phyloP scores from a whole-genome alignment of 257 asterid genomes.

The Haberlea rhodopensis region DNA sequence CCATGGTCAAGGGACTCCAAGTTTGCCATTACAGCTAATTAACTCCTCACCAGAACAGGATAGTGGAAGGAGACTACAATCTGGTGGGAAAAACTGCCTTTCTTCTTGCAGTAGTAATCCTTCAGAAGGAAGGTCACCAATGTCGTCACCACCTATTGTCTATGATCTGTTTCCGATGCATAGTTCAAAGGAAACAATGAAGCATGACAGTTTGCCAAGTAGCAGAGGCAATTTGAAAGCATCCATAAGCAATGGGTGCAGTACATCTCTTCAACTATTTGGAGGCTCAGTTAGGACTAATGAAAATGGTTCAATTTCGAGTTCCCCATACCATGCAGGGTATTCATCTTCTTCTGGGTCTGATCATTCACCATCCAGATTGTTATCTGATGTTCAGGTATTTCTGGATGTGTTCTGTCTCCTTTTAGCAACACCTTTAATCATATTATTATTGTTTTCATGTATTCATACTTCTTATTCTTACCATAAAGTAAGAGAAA shows the following conservation, averaged over 20 bases:
- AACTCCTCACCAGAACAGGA: slow-evolving; percentile 61
- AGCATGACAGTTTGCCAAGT: slow-evolving; percentile 36
- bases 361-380: slow-evolving; percentile 76
- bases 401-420: slow-evolving; percentile 4
- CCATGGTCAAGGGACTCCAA: slow-evolving; percentile 38
- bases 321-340: slow-evolving; percentile 54
- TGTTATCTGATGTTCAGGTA: slow-evolving; percentile 66
- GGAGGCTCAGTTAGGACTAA: slow-evolving; percentile 44
- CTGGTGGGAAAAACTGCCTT: slow-evolving; percentile 41
- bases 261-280: slow-evolving; percentile 71
- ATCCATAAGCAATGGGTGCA: slow-evolving; percentile 35
- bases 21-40: slow-evolving; percentile 57
- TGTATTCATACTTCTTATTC: neutral
- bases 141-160: slow-evolving; percentile 65
- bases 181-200: slow-evolving; percentile 40
- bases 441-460: neutral
- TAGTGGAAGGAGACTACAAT: slow-evolving; percentile 39
- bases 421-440: neutral
- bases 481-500: neutral
- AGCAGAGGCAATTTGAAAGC: slow-evolving; percentile 40
- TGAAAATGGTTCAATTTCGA: slow-evolving; percentile 50
- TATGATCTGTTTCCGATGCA: slow-evolving; percentile 67
- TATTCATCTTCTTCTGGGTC: slow-evolving; percentile 77
- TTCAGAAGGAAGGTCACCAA: slow-evolving; percentile 58
- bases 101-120: slow-evolving; percentile 79